Base-by-base conservation (phyloP, 2,329 filamentous ascomycete species). In the Geosmithia putterillii region DNA sequence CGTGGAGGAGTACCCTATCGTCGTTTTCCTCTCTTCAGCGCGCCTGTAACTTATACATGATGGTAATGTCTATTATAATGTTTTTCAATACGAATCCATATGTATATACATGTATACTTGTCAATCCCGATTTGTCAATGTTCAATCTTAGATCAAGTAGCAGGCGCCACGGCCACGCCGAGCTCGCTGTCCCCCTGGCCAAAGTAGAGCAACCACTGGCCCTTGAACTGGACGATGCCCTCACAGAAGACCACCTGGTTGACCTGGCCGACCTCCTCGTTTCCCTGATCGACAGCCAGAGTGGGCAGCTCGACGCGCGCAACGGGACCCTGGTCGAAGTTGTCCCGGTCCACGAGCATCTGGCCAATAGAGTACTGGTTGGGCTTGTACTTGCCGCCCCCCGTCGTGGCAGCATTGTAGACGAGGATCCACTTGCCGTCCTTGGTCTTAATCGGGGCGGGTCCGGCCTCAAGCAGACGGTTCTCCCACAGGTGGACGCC, bases 181-280 rank as follows among this genome's bases (percentile, higher is more conserved):
- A 41, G n/a, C 22, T 17, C n/a, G 14, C 20, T 41, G 18, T 41
- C 39, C 3, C 39, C 22, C 22, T 41, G 39, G 9, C 39, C 39
- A 17, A 41, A 41, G 14, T 41, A 41, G 22, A 41, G 22, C 20
- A 41, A 25, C 39, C 39, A 41, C 25, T 41, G 14, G 15, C 39
- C 39, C 21, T 41, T 20, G 25, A 17, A 41, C 22, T 41, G 39
- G 7, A 41, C 39, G n/a, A 41, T 15, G 3, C 21, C 39, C 25
- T 41, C 39, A 10, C 20, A 25, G 18, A 41, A 41, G 4, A 41
- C 39, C 4, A 41, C 39, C 19, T 28, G n/a, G 7, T 28, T 19
- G 8, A 41, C 39, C 25, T 41, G 39, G 4, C 39, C 39, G 12
- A 25, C 22, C 14, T 23, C n/a, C 18, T 41, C 39, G 18, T 41